A percentile compares a stretch with the other conserved stretches of the same genome.
Evolutionary conservation across 805 yeast species (phyloP).

Genomic region (Wickerhamiella allomyrinae): DNA sequence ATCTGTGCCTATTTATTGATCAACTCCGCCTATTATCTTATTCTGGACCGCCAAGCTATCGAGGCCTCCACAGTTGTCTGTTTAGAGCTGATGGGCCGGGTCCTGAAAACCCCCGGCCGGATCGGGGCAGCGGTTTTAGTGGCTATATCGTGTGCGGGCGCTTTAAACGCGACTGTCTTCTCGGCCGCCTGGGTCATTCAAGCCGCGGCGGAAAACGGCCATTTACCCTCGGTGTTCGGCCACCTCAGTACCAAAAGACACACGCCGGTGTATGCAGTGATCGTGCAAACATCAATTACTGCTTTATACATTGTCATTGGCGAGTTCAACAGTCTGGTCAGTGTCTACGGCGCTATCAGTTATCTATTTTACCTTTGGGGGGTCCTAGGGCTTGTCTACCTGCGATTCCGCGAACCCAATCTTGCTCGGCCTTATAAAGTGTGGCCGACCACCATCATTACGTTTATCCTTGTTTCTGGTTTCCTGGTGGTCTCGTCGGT

Average conservation of each 20-base stretch:
- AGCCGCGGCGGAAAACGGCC: conserved; percentile 25
- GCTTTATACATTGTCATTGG: conserved; percentile 25
- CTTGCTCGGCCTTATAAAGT: conserved; percentile 27
- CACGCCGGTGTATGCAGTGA: conserved; percentile 25
- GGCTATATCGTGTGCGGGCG: conserved; percentile 29
- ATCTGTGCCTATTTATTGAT: conserved; percentile 25
- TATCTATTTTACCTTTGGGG: conserved; percentile 24
- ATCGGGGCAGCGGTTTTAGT: conserved; percentile 23
- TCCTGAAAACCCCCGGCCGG: conserved; percentile 21
- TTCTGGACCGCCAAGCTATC: conserved; percentile 50
- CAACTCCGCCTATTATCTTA: conserved; percentile 39
- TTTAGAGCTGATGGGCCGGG: conserved; percentile 21
- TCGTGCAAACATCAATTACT: conserved; percentile 23
- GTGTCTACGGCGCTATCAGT: conserved; percentile 27
- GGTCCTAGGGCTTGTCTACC: conserved; percentile 26
- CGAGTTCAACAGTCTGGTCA: conserved; percentile 25
- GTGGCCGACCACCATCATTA: conserved; percentile 20
- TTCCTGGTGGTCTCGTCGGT: not conserved
- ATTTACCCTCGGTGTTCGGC: conserved; percentile 23
- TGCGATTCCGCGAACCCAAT: conserved; percentile 24
- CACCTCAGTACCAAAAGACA: conserved; percentile 13
- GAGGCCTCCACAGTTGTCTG: conserved; percentile 26
- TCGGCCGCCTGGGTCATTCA: conserved; percentile 26
- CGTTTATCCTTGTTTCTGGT: conserved; percentile 17
- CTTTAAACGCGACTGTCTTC: conserved; percentile 28